phyloP scores from a whole-genome alignment of 2,329 filamentous ascomycete species.

The Orbilia blumenaviensis region DNA sequence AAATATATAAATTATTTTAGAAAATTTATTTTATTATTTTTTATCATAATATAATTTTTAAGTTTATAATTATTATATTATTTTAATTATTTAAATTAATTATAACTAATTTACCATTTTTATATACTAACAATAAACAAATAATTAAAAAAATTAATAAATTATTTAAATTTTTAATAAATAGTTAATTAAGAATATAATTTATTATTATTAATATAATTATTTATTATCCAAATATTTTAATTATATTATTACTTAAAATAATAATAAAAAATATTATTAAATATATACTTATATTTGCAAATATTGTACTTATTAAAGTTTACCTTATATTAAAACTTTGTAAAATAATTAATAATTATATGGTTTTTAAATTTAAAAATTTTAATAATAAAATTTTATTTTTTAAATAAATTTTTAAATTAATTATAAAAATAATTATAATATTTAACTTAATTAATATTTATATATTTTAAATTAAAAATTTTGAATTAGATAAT shows the following conservation, averaged over 20 bases:
- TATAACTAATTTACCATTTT: background rate
- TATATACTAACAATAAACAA: background rate
- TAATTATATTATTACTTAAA: background rate
- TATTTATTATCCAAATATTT: background rate
- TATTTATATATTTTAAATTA: background rate
- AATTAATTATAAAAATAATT: background rate
- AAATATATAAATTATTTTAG: background rate
- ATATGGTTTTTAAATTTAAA: background rate
- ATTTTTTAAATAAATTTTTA: background rate
- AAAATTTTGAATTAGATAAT: background rate
- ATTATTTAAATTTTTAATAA: background rate
- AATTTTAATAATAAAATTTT: background rate
- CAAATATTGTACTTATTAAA: background rate
- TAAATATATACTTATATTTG: background rate
- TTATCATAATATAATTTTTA: background rate
- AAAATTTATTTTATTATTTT: background rate
- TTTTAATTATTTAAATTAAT: background rate
- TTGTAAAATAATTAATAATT: background rate
- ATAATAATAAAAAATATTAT: background rate
- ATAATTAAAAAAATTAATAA: background rate
- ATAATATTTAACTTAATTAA: background rate
- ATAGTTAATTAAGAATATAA: background rate
- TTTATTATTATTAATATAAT: background rate
- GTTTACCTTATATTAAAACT: background rate
- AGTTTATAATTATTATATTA: background rate